Percentiles rank a stretch among this genome's conserved stretches.
phyloP scores from a whole-genome alignment of 2,329 filamentous ascomycete genomes.

The Alternaria ethzedia region DNA sequence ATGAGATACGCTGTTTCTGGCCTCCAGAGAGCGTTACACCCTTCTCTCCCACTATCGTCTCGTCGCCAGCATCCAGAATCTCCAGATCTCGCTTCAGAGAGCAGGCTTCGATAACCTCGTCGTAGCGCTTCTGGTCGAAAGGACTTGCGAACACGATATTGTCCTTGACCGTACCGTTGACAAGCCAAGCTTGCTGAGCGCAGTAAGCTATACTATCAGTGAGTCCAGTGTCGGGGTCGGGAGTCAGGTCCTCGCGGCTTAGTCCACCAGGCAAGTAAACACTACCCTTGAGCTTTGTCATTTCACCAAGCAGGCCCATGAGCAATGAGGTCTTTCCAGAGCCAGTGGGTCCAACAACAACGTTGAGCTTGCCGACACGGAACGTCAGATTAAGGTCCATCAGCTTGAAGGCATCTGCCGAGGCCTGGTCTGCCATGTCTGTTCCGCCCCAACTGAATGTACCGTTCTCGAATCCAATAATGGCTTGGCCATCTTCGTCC shows the following conservation, averaged over 20 bases:
- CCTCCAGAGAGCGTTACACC: conserved; percentile 95
- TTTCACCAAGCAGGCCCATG: conserved; percentile 95
- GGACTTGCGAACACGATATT: conserved; percentile 91
- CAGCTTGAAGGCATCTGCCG: conserved; percentile 73
- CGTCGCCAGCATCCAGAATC: conserved; percentile 89
- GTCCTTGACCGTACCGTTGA: conserved; percentile 93
- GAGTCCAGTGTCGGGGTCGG: conserved; percentile 82
- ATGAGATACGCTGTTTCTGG: conserved; percentile 95
- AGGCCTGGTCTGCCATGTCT: conserved; percentile 59
- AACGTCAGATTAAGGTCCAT: conserved; percentile 86
- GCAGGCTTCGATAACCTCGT: conserved; percentile 87
- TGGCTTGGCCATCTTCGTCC: conserved; percentile 70
- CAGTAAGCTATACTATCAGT: conserved; percentile 95
- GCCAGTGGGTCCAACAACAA: conserved; percentile 91
- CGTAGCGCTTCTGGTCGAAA: conserved; percentile 82
- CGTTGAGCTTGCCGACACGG: conserved; percentile 82
- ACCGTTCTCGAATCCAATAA: conserved; percentile 84
- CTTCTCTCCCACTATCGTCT: conserved; percentile 95
- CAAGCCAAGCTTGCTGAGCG: conserved; percentile 94
- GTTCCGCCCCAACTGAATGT: conserved; percentile 87
- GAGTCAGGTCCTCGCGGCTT: conserved; percentile 82
- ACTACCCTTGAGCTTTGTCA: conserved; percentile 81
- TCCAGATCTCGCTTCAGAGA: conserved; percentile 89
- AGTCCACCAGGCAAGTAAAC: conserved; percentile 86
- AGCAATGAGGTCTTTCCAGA: conserved; percentile 94